Conservation (phyloP, 176 grass and related monocot genomes). For the Phoenix roebelenii region DNA sequence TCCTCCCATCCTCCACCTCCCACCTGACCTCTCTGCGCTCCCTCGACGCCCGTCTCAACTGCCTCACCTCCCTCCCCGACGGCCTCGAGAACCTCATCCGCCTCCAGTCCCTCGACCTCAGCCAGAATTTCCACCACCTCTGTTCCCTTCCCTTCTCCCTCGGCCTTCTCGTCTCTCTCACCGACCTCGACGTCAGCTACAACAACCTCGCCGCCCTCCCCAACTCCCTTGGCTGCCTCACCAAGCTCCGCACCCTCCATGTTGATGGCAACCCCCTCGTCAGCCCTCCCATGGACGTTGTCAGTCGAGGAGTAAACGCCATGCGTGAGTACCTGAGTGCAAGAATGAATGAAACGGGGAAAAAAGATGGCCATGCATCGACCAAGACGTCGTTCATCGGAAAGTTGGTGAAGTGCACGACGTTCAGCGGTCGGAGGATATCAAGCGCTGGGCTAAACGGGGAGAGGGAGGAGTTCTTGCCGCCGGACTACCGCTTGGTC, state of each 20-base stretch:
- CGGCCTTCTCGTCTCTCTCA: constrained; percentile 17
- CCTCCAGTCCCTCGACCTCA: constrained; percentile 19
- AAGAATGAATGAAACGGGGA: background rate
- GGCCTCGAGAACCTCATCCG: constrained; percentile 24
- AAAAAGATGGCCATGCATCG: background rate
- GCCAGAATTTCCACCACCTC: constrained; percentile 23
- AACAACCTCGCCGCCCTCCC: constrained; percentile 20
- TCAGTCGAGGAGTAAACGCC: constrained; percentile 2
- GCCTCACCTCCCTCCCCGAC: constrained; percentile 20
- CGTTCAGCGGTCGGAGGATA: constrained; percentile 22
- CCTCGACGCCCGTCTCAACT: constrained; percentile 28
- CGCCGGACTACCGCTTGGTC: constrained; percentile 57
- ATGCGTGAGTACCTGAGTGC: constrained; percentile 14
- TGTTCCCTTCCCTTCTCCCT: constrained; percentile 10
- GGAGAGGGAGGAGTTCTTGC: constrained; percentile 32
- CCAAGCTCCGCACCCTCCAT: constrained; percentile 15
- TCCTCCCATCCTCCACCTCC: constrained; percentile 24
- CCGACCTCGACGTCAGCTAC: constrained; percentile 27
- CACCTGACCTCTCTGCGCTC: constrained; percentile 20
- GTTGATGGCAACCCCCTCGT: constrained; percentile 24
- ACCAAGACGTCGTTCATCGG: constrained; percentile 8
- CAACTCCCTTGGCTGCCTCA: constrained; percentile 18
- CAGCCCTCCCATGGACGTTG: constrained; percentile 11
- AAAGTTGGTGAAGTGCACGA: constrained; percentile 13
- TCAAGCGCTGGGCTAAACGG: constrained; percentile 20